Base-by-base conservation (phyloP, 1,284 basidiomycete genomes). In the Xerocomus cyaneibrunnescens region DNA sequence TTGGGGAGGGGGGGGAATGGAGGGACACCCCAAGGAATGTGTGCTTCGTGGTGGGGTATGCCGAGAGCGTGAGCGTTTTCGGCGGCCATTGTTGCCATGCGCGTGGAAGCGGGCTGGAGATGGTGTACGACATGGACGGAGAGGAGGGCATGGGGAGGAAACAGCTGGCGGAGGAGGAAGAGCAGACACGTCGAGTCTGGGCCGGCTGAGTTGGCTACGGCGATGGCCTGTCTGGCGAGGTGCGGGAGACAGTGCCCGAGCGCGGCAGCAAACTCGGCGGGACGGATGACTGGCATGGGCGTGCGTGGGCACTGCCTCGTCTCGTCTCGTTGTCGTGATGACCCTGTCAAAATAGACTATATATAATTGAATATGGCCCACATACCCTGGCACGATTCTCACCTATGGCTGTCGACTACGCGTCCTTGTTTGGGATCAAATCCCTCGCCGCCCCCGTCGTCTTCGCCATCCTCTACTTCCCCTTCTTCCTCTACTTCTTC, bases 121-220 rank as follows among this genome's bases (percentile, higher is more conserved):
- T 70, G 65, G 71, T 92, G 89, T 59, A 87, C 76, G 42, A 92
- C 74, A 50, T 84, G 80, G 12, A 89, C 38, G 1, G 88, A 87
- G n/a, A 81, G 57, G 5, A 86, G 59, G 8, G 62, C 62, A 70
- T 5, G 56, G 2, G 38, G 40, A 19, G 45, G 50, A 9, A 79
- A 55, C 31, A 76, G 67, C 25, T 71, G 72, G 37, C 77, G 61
- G 27, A 90, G 69, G 10, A 91, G 77, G 60, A 81, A 88, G 10
- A 91, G 72, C 5, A 92, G 74, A 63, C 85, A 87, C 2, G 84
- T 83, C 6, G 89, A 92, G 65, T 92, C 89, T 12, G 88, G 80
- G 3, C 89, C 89, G 12, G 86, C 89, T 17, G 89, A 92, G 62
- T 84, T 84, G 21, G 84, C 89, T 23, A 91, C 77, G 32, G 78